A percentile compares a stretch with the other conserved stretches of the same genome.
Evolutionary conservation across 257 asterid genomes (phyloP).

Genomic region (Solanum pinnatisectum): DNA sequence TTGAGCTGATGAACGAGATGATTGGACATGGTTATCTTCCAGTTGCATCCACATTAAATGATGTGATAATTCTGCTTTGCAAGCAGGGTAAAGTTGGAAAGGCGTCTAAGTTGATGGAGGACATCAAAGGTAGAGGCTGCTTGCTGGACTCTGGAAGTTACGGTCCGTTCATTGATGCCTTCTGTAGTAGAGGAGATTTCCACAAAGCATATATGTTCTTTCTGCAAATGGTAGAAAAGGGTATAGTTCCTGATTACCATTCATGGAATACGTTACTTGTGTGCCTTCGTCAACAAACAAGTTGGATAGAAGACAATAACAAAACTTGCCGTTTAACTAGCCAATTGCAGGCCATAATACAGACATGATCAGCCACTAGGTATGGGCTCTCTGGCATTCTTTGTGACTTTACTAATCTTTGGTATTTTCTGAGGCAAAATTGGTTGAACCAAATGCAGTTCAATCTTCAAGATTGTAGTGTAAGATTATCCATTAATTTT

Average conservation of each 20-base stretch:
- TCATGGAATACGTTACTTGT: constrained; percentile 47
- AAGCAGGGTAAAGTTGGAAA: constrained; percentile 33
- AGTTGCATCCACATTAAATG: constrained; percentile 36
- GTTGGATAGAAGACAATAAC: constrained; percentile 13
- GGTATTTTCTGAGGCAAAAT: background rate
- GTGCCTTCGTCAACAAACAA: constrained; percentile 11
- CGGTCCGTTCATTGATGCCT: constrained; percentile 21
- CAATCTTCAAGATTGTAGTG: background rate
- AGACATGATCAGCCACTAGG: background rate
- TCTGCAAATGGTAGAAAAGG: constrained; percentile 51
- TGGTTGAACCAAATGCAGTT: background rate
- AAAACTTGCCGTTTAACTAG: constrained; percentile 7
- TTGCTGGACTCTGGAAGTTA: constrained; percentile 51
- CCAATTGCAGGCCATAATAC: constrained; percentile 17
- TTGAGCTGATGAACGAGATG: constrained; percentile 58
- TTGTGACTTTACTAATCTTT: background rate
- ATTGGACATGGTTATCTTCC: constrained; percentile 40
- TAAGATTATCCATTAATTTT: background rate
- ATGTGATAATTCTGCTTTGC: constrained; percentile 45
- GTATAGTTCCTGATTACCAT: constrained; percentile 34
- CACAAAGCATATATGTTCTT: constrained; percentile 34
- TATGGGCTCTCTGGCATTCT: background rate
- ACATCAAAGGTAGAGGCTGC: constrained; percentile 43
- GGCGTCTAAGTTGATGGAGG: constrained; percentile 61
- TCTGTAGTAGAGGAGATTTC: constrained; percentile 34